A percentile compares a stretch with the other conserved stretches of the same genome.
Conservation (phyloP, 2,329 filamentous ascomycete genomes). For the Xylaria sp. region DNA sequence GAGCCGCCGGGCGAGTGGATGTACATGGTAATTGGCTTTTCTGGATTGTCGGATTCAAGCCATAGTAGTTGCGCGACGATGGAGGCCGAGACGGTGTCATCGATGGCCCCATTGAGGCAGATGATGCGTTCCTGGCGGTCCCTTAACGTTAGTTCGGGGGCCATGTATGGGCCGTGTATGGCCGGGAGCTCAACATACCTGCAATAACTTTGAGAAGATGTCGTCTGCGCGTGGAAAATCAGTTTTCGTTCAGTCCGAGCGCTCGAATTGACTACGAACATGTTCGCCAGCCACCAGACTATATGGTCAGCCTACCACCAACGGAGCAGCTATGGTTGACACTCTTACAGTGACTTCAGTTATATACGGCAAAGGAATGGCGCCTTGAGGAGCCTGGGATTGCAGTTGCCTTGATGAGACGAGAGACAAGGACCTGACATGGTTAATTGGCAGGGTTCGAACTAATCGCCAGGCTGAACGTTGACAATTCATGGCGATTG, state of each 20-base stretch:
- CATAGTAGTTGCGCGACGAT: conserved; percentile 96
- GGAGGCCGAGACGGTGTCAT: conserved; percentile 90
- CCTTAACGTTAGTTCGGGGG: conserved; percentile 30
- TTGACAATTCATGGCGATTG: conserved; percentile 52
- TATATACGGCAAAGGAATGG: conserved; percentile 70
- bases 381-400: conserved; percentile 48
- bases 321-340: background rate
- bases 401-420: conserved; percentile 54
- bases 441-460: conserved; percentile 50
- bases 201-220: conserved; percentile 83
- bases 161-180: background rate
- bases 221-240: conserved; percentile 67
- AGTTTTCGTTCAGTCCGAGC: conserved; percentile 36
- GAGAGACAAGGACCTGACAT: conserved; percentile 57
- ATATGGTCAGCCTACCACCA: conserved; percentile 48
- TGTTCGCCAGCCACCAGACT: conserved; percentile 82
- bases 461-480: conserved; percentile 51
- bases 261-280: conserved; percentile 63
- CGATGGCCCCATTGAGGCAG: conserved; percentile 90
- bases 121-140: conserved; percentile 84
- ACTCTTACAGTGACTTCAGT: conserved; percentile 62
- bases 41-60: conserved; percentile 95
- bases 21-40: conserved; percentile 96
- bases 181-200: conserved; percentile 61
- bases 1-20: conserved; percentile 97